Evolutionary conservation across 306 rosid genomes (phyloP), one percentile per base, ranked within the genome.

Genomic region (Lithocarpus polystachyus): DNA sequence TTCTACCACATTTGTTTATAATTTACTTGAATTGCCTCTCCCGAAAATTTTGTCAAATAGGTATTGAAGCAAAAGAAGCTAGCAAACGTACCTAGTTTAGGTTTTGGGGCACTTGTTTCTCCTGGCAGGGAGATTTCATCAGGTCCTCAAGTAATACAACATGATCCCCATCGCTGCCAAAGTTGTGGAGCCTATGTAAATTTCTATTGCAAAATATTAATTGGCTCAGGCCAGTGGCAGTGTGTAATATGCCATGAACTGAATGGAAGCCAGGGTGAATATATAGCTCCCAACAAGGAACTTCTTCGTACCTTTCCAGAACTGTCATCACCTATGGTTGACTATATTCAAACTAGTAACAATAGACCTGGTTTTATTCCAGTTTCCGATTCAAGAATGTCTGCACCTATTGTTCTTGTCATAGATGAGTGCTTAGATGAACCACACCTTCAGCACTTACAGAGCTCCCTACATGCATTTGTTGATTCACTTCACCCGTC

Each of bases 171-270:
- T 84, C 97, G 97, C 64, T 96, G 99, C 79, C 91, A 88, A 80
- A 91, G 84, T 85, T 96, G 99, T 82, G 98, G 99, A 77, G 97
- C 97, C 79, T 96, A 90, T 88, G 94, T 98, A 62, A 96, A 93
- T 80, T 62, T 86, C 75, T 90, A 91, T 74, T 88, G 98, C 92
- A 91, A 90, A 72, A 87, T 96, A 77, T 86, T 96, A 80, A 81
- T 88, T 82, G 97, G 98, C 71, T 96, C 99, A 77, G 99, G 99
- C 75, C 98, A 96, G 90, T 96, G 99, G 98, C 97, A 96, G 79
- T 96, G 99, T 84, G 97, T 96, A 59, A 84, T 96, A 74, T 96
- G 99, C 81, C 76, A 94, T 79, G 80, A 93, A 64, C 85, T 93
- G 80, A 96, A 93, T 81, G 93, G 88, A 80, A 96, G 98, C 79